Percentiles rank a stretch among this genome's conserved stretches.
phyloP scores from a whole-genome alignment of 331 rosid species.

The Erythrophleum ivorense region DNA sequence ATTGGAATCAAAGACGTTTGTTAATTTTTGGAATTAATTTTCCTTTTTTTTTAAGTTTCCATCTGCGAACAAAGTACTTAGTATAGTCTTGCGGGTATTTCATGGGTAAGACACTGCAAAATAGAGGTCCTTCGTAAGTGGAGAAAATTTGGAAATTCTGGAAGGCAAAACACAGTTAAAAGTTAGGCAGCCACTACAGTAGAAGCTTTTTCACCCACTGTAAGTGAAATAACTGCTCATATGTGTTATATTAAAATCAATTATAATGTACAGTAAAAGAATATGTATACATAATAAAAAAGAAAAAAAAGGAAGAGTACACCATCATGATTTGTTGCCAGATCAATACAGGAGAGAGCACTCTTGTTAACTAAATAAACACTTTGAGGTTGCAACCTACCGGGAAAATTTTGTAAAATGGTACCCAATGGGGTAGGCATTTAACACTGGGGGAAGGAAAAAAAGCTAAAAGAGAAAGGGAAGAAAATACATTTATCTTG shows the following conservation, averaged over 20 bases:
- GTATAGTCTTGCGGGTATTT: no score
- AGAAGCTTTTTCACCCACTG: background rate
- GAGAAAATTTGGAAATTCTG: background rate
- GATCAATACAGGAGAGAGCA: slow-evolving; percentile 37
- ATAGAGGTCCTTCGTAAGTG: background rate
- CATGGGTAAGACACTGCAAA: background rate
- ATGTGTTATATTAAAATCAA: slow-evolving; percentile 33
- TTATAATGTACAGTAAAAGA: slow-evolving; percentile 50
- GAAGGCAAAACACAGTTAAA: background rate
- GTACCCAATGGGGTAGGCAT: slow-evolving; percentile 49
- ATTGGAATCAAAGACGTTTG: no score
- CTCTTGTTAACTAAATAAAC: slow-evolving; percentile 38
- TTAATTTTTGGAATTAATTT: no score
- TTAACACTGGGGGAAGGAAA: slow-evolving; percentile 18
- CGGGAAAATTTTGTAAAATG: slow-evolving; percentile 40
- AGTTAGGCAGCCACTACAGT: background rate
- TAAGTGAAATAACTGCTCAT: slow-evolving; percentile 21
- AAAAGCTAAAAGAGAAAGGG: background rate
- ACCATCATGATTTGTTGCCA: slow-evolving; percentile 40
- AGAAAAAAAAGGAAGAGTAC: background rate
- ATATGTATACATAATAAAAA: slow-evolving; percentile 36
- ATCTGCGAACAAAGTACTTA: no score
- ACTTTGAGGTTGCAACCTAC: slow-evolving; percentile 36
- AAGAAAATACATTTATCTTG: slow-evolving; percentile 37
- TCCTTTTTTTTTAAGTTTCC: no score